Percentiles rank a stretch among this genome's conserved stretches.
Conservation (phyloP, 164 flowering plant genomes). For the Vitis labrusca region DNA sequence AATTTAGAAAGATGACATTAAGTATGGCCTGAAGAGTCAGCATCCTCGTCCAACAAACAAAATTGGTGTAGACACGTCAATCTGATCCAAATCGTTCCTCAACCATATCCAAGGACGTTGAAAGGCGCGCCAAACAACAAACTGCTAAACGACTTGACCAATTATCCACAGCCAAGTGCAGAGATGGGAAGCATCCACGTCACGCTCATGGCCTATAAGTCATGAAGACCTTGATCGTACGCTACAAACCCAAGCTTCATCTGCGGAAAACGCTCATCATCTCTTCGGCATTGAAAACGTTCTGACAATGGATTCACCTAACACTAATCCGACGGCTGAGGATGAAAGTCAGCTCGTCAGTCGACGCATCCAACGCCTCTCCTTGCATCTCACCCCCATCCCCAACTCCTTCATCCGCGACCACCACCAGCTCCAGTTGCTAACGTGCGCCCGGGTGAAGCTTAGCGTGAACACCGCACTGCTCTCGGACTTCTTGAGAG, state of each 20-base stretch:
- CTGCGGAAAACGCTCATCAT: no score
- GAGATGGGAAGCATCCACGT: no score
- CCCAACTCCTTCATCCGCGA: not conserved
- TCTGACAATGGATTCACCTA: conserved; percentile 6
- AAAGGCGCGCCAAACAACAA: conserved; percentile 24
- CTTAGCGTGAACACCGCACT: conserved; percentile 31
- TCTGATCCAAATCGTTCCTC: not conserved
- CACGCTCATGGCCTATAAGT: no score
- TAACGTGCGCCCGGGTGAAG: conserved; percentile 42
- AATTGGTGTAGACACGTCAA: not conserved
- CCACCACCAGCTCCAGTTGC: conserved; percentile 25
- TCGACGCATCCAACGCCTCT: conserved; percentile 57
- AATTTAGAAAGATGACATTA: no score
- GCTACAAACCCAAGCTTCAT: no score
- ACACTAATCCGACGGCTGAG: conserved; percentile 31
- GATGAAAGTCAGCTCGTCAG: conserved; percentile 17
- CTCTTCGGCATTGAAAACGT: no score
- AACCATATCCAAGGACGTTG: conserved; percentile 17
- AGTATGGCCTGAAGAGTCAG: no score
- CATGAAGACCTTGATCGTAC: no score
- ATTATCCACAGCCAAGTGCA: conserved; percentile 7
- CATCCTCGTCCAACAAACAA: no score
- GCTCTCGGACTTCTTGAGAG: conserved; percentile 66
- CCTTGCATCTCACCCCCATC: conserved; percentile 42
- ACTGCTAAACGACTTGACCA: not conserved